Conservation (phyloP, 2,329 filamentous ascomycete genomes). For the Pseudohalonectria lignicola region DNA sequence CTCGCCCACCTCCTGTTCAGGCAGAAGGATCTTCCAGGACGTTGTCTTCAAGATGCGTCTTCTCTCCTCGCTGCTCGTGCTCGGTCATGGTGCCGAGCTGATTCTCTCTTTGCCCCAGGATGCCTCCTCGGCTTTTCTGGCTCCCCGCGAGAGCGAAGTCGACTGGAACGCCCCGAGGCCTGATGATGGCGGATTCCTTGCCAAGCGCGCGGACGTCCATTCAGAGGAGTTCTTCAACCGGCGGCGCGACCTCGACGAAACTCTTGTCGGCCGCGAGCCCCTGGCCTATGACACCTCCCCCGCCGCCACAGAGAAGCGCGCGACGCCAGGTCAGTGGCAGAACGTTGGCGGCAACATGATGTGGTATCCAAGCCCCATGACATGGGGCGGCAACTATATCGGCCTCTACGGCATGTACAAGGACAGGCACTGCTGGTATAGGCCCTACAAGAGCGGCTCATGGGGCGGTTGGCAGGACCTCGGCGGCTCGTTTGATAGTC, state of each 20-base stretch:
- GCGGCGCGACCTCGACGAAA: background rate
- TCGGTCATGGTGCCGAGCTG: too few relatives aligned
- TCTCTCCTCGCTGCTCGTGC: too few relatives aligned
- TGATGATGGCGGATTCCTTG: constrained; percentile 5
- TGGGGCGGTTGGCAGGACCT: constrained; percentile 12
- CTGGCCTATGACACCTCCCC: background rate
- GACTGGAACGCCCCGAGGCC: constrained; percentile 9
- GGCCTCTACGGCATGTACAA: constrained; percentile 13
- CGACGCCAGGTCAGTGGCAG: constrained; percentile 9
- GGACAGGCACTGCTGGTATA: constrained; percentile 13
- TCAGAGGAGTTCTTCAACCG: constrained; percentile 6
- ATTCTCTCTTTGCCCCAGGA: too few relatives aligned
- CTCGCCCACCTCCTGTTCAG: too few relatives aligned
- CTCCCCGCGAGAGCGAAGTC: constrained; percentile 4
- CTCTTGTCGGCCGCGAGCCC: too few relatives aligned
- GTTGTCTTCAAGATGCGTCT: too few relatives aligned
- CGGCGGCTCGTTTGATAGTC: constrained; percentile 8
- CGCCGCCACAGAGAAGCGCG: constrained; percentile 2
- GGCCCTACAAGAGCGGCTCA: constrained; percentile 8
- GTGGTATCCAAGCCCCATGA: constrained; percentile 11
- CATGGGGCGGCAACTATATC: constrained; percentile 12
- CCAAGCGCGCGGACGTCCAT: constrained; percentile 5
- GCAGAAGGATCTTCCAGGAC: too few relatives aligned
- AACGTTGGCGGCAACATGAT: constrained; percentile 6
- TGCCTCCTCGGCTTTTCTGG: background rate